phyloP scores from a whole-genome alignment of 768 basidiomycete genomes.

The Pleurotus sapidus region DNA sequence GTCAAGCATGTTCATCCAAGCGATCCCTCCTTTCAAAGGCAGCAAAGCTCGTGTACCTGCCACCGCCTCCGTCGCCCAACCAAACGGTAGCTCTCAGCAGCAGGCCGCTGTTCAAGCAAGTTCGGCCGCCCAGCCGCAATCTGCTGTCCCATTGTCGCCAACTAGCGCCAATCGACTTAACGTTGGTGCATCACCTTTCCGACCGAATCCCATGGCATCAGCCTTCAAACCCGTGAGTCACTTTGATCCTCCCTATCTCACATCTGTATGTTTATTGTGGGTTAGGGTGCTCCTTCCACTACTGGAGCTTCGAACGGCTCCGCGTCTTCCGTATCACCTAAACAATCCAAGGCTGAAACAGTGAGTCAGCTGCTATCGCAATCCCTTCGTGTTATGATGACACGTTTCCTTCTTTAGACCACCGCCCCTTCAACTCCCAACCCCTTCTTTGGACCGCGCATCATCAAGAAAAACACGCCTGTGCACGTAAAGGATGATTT shows the following conservation, averaged over 20 bases:
- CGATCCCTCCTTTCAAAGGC: slow-evolving; percentile 91
- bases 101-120: slow-evolving; percentile 8
- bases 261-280: slow-evolving; percentile 14
- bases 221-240: slow-evolving; percentile 65
- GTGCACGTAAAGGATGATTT: slow-evolving; percentile 96
- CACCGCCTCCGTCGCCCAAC: slow-evolving; percentile 24
- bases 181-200: slow-evolving; percentile 88
- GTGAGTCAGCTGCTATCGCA: slow-evolving; percentile 26
- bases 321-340: slow-evolving; percentile 56
- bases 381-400: not conserved
- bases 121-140: slow-evolving; percentile 9
- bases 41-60: slow-evolving; percentile 35
- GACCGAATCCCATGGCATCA: slow-evolving; percentile 79
- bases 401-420: not conserved
- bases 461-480: slow-evolving; percentile 68
- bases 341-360: slow-evolving; percentile 52
- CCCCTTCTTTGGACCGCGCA: slow-evolving; percentile 86
- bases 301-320: slow-evolving; percentile 25
- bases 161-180: slow-evolving; percentile 67
- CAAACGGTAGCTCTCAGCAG: slow-evolving; percentile 16
- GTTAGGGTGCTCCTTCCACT: slow-evolving; percentile 15
- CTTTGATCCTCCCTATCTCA: slow-evolving; percentile 14
- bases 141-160: slow-evolving; percentile 47
- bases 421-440: slow-evolving; percentile 57
- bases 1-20: slow-evolving; percentile 77